phyloP scores from a whole-genome alignment of 2,329 filamentous ascomycete genomes.

The Aspergillus clavatus region DNA sequence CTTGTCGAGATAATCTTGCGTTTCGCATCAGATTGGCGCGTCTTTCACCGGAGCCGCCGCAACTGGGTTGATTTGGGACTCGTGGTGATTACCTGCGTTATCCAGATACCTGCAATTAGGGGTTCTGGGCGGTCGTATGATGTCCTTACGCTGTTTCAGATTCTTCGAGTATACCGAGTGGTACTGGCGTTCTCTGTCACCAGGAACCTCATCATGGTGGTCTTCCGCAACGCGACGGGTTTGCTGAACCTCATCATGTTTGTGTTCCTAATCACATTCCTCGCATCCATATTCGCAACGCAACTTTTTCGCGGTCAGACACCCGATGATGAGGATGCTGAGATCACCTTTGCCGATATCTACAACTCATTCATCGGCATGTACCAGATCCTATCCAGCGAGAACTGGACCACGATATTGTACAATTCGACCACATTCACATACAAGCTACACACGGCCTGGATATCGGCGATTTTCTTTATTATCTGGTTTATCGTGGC shows the following conservation, averaged over 20 bases:
- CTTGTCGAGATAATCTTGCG: slow-evolving; percentile 78
- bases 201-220: slow-evolving; percentile 74
- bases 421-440: slow-evolving; percentile 75
- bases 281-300: slow-evolving; percentile 86
- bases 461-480: slow-evolving; percentile 87
- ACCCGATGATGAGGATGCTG: slow-evolving; percentile 60
- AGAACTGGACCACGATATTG: slow-evolving; percentile 88
- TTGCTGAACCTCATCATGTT: slow-evolving; percentile 92
- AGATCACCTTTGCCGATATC: slow-evolving; percentile 79
- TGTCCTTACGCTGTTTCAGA: slow-evolving; percentile 90
- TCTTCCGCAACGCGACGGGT: slow-evolving; percentile 87
- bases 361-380: slow-evolving; percentile 96
- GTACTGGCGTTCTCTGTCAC: slow-evolving; percentile 87
- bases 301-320: slow-evolving; percentile 90
- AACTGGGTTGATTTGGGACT: slow-evolving; percentile 79
- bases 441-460: slow-evolving; percentile 64
- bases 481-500: slow-evolving; percentile 94
- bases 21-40: slow-evolving; percentile 71
- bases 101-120: slow-evolving; percentile 77
- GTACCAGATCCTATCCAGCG: slow-evolving; percentile 94
- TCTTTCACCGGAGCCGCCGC: slow-evolving; percentile 66
- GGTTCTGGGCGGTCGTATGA: slow-evolving; percentile 68
- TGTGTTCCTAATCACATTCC: slow-evolving; percentile 90
- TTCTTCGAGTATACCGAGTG: slow-evolving; percentile 84
- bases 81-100: slow-evolving; percentile 75